phyloP scores from a whole-genome alignment of 148 eudicot species.

The Vaccinium macrocarpon region DNA sequence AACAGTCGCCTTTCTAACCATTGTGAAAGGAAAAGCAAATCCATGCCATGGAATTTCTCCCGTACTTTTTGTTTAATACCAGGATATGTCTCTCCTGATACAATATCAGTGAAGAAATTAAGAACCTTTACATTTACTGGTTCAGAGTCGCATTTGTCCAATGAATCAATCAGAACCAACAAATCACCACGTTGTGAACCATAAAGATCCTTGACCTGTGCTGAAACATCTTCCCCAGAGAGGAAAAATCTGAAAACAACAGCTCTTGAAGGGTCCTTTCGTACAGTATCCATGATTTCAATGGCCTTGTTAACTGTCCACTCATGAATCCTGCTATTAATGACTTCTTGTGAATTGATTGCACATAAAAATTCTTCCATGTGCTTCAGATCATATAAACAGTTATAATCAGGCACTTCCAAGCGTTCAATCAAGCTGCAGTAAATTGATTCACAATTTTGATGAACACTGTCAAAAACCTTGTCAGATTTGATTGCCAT shows the following conservation, averaged over 20 bases:
- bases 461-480: conserved; percentile 55
- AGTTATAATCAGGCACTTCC: conserved; percentile 65
- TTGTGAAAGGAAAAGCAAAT: conserved; percentile 57
- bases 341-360: conserved; percentile 31
- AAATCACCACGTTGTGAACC: conserved; percentile 68
- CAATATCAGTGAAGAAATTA: conserved; percentile 64
- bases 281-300: conserved; percentile 57
- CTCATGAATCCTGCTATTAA: conserved; percentile 50
- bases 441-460: conserved; percentile 61
- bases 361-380: conserved; percentile 55
- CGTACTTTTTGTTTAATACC: conserved; percentile 58
- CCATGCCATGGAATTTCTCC: conserved; percentile 64
- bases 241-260: conserved; percentile 56
- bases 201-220: conserved; percentile 54
- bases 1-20: conserved; percentile 88
- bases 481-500: conserved; percentile 68
- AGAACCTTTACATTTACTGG: conserved; percentile 69
- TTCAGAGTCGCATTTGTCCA: conserved; percentile 72
- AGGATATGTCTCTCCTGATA: conserved; percentile 56
- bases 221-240: conserved; percentile 55
- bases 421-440: conserved; percentile 43
- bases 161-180: conserved; percentile 71
- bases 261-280: conserved; percentile 53
- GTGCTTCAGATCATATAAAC: conserved; percentile 66
- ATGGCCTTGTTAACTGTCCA: conserved; percentile 57